phyloP scores from a whole-genome alignment of 75 land plant genomes.

The Picea glauca region DNA sequence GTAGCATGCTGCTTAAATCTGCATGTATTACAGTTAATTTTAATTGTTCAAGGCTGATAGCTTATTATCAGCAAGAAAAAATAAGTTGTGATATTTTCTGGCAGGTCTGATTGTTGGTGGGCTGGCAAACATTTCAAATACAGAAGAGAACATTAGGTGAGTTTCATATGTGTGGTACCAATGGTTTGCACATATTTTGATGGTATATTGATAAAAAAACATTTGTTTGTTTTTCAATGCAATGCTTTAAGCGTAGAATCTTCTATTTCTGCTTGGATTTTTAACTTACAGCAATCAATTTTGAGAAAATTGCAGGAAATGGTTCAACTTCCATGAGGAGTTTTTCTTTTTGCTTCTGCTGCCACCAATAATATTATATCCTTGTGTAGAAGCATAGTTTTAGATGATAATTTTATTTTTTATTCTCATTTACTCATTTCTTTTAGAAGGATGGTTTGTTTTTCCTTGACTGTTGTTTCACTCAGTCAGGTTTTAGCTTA shows the following conservation, averaged over 20 bases:
- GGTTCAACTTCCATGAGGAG: slow-evolving; percentile 99
- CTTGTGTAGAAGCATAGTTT: slow-evolving; percentile 15
- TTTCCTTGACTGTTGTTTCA: slow-evolving; percentile 55
- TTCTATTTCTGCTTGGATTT: slow-evolving; percentile 8
- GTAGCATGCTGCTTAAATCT: neutral
- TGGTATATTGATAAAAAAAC: neutral
- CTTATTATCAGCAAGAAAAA: neutral
- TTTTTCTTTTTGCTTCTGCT: slow-evolving; percentile 91
- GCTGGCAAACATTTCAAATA: slow-evolving; percentile 87
- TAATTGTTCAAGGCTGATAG: neutral
- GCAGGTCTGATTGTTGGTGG: slow-evolving; percentile 89
- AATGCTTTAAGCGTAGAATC: neutral
- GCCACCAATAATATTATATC: slow-evolving; percentile 99
- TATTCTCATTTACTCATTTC: slow-evolving; percentile 4
- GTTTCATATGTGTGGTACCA: neutral
- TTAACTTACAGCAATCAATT: slow-evolving; percentile 5
- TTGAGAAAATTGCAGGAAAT: slow-evolving; percentile 53
- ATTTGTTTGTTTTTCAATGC: neutral
- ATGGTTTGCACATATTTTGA: neutral
- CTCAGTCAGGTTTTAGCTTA: slow-evolving; percentile 94
- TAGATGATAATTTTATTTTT: slow-evolving; percentile 4
- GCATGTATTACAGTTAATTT: neutral
- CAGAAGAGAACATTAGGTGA: slow-evolving; percentile 85
- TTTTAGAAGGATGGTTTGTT: neutral
- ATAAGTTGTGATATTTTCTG: slow-evolving; percentile 9